Conservation (phyloP, 352 stramenopile species). For the Globisporangium sylvaticum region DNA sequence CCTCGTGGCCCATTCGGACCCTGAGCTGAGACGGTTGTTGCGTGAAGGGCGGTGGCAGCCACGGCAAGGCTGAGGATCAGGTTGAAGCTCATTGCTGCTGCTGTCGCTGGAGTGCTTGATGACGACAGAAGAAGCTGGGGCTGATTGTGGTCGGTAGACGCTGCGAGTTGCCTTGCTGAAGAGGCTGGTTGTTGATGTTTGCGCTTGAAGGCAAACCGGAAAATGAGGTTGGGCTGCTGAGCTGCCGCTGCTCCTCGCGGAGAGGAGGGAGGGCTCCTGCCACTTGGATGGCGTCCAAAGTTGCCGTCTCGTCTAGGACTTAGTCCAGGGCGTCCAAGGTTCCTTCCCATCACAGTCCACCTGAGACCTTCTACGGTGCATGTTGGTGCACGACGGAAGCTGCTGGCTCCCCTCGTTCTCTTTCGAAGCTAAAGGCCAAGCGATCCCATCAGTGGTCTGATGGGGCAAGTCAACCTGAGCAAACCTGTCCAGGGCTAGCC, state of each 20-base stretch:
- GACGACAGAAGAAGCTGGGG: too few relatives aligned
- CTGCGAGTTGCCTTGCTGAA: neutral
- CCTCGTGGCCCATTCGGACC: neutral
- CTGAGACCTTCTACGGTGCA: too few relatives aligned
- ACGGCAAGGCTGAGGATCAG: conserved; percentile 1
- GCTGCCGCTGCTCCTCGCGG: neutral
- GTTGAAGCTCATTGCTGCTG: neutral
- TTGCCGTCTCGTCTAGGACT: neutral
- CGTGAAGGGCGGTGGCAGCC: neutral
- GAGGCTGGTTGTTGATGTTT: conserved; percentile 1
- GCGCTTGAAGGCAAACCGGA: conserved; percentile 3
- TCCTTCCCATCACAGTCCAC: neutral
- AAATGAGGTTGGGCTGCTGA: neutral
- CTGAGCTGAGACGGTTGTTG: neutral
- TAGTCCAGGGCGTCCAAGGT: too few relatives aligned
- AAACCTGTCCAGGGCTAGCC: neutral
- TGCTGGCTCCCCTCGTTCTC: neutral
- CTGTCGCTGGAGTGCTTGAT: too few relatives aligned
- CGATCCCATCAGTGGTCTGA: neutral
- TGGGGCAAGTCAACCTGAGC: neutral
- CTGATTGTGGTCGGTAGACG: too few relatives aligned
- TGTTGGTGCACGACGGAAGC: too few relatives aligned
- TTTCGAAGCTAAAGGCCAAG: neutral
- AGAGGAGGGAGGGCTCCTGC: neutral
- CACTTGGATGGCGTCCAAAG: neutral